phyloP scores from a whole-genome alignment of 2,329 filamentous ascomycete genomes.

The Talaromyces sp. region DNA sequence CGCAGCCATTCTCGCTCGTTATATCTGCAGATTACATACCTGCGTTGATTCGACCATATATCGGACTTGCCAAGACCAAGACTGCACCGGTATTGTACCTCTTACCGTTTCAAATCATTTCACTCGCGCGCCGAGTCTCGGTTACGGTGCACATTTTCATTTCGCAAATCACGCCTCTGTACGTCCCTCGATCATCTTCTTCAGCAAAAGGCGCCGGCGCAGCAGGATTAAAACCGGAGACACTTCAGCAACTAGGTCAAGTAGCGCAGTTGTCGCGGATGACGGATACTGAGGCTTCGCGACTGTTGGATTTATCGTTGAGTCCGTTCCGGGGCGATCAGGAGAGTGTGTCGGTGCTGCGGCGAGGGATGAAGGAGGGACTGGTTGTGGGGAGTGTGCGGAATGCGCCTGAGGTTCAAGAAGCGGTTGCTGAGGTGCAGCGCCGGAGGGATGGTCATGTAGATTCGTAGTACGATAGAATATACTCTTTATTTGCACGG shows the following conservation, averaged over 20 bases:
- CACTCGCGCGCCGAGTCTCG: conserved; percentile 70
- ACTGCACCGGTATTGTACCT: conserved; percentile 49
- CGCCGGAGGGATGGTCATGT: conserved; percentile 50
- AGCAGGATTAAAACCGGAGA: conserved; percentile 45
- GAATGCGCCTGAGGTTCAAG: conserved; percentile 75
- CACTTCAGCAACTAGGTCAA: conserved; percentile 64
- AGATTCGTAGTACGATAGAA: not conserved
- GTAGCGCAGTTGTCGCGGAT: conserved; percentile 61
- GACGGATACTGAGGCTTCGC: conserved; percentile 66
- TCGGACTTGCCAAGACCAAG: conserved; percentile 34
- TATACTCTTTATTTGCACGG: not conserved
- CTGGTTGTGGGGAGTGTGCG: conserved; percentile 82
- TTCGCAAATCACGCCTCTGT: conserved; percentile 72
- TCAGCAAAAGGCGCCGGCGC: conserved; percentile 28
- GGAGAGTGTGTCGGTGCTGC: conserved; percentile 62
- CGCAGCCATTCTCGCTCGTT: conserved; percentile 48
- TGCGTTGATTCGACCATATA: conserved; percentile 27
- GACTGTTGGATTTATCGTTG: conserved; percentile 74
- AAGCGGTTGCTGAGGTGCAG: conserved; percentile 70
- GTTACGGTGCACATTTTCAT: conserved; percentile 82
- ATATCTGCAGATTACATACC: conserved; percentile 38
- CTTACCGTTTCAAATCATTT: conserved; percentile 81
- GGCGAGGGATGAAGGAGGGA: conserved; percentile 77
- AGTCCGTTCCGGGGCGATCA: conserved; percentile 76
- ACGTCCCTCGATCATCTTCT: conserved; percentile 31